Conservation (phyloP, 2,329 filamentous ascomycete species). For the Macrophomina pseudophaseolina region DNA sequence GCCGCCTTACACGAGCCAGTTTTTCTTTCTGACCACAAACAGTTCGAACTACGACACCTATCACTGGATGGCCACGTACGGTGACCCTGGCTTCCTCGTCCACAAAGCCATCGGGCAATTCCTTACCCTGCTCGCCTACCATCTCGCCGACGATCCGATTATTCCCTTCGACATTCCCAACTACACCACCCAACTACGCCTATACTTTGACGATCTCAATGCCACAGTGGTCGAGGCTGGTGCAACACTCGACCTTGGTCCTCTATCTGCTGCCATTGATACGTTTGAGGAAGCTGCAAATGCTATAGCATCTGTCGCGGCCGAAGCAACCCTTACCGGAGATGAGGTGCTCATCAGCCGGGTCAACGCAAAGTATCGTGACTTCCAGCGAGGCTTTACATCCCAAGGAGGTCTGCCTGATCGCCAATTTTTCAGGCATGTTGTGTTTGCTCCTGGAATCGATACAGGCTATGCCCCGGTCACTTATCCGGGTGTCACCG, state of each 20-base stretch:
- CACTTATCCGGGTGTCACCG: conserved; percentile 45
- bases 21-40: background rate
- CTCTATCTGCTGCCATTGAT: conserved; percentile 43
- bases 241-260: conserved; percentile 38
- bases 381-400: conserved; percentile 54
- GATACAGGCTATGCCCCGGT: conserved; percentile 46
- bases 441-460: conserved; percentile 54
- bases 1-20: background rate
- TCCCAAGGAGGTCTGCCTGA: conserved; percentile 52
- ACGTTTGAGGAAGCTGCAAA: conserved; percentile 41
- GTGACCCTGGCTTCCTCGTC: conserved; percentile 56
- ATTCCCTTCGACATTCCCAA: conserved; percentile 47
- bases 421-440: conserved; percentile 53
- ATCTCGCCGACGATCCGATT: conserved; percentile 45
- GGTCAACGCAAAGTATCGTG: conserved; percentile 53
- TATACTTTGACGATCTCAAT: conserved; percentile 44
- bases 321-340: conserved; percentile 36
- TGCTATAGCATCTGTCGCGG: conserved; percentile 32
- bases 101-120: conserved; percentile 58
- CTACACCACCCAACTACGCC: conserved; percentile 45
- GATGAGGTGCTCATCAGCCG: conserved; percentile 38
- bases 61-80: conserved; percentile 59
- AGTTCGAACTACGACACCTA: conserved; percentile 53
- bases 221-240: conserved; percentile 34
- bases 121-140: conserved; percentile 50